These are phyloP conservation scores for Xylaria sp. DNA, from an alignment of 2,329 filamentous ascomycete genomes.

Conservation along the genomic window DNA sequence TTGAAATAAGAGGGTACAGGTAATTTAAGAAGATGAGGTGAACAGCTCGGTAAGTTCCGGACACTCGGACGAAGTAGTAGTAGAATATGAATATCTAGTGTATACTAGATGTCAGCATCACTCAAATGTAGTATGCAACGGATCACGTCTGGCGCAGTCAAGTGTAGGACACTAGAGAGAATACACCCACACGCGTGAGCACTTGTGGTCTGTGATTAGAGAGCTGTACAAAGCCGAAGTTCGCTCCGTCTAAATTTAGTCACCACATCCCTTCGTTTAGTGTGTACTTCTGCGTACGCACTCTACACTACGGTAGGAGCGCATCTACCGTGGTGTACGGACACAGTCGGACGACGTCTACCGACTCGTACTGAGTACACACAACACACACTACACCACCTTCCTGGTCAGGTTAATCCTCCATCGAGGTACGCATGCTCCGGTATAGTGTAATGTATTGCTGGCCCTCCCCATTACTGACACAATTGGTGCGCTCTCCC, in stretches of 20 bases:
- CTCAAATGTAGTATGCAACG: background rate
- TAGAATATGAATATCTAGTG: background rate
- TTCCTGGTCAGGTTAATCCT: constrained; percentile 36
- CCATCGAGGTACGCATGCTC: constrained; percentile 13
- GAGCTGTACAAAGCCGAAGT: constrained; percentile 11
- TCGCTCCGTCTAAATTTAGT: constrained; percentile 31
- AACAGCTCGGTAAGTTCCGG: constrained; percentile 5
- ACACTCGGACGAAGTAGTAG: background rate
- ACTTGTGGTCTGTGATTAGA: background rate
- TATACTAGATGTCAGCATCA: background rate
- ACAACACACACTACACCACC: constrained; percentile 34
- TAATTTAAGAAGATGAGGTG: background rate
- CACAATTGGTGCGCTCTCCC: constrained; percentile 30
- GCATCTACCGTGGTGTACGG: background rate
- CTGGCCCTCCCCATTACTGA: constrained; percentile 5
- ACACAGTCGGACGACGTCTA: constrained; percentile 18
- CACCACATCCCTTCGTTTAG: background rate
- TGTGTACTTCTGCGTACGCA: no score
- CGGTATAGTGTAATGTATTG: constrained; percentile 24
- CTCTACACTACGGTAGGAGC: no score
- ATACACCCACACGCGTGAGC: background rate
- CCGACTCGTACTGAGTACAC: constrained; percentile 11
- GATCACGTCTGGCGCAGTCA: background rate
- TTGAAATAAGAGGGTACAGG: background rate
- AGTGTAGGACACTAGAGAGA: no score